phyloP scores from a whole-genome alignment of 208 protist genomes.

The Kentomonas sorsogonicus region DNA sequence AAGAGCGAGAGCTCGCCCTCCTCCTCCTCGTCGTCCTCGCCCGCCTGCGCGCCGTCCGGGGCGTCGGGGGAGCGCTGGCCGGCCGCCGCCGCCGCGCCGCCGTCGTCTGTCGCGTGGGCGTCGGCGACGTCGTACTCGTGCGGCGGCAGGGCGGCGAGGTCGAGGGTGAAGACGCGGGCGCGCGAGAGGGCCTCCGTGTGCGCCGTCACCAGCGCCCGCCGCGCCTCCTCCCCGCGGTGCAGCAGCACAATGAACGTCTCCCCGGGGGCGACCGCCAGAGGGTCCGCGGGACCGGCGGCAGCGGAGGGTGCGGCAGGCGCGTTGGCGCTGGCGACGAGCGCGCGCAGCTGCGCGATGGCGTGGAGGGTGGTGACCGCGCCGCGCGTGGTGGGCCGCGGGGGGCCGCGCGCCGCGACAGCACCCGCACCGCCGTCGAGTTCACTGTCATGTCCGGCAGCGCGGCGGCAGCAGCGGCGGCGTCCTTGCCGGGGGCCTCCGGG shows the following conservation, averaged over 20 bases:
- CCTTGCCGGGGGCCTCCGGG: too few relatives aligned
- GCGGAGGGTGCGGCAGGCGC: neutral
- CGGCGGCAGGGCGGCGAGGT: constrained; percentile 48
- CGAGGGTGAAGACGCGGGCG: constrained; percentile 56
- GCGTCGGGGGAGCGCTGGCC: constrained; percentile 19
- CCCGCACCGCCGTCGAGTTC: too few relatives aligned
- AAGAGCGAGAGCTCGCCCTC: constrained; percentile 26
- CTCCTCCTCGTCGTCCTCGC: constrained; percentile 27
- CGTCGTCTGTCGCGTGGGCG: neutral
- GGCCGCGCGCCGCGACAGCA: too few relatives aligned
- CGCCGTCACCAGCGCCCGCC: constrained; percentile 25
- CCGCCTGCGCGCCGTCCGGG: neutral
- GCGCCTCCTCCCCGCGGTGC: constrained; percentile 22
- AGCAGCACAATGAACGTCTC: constrained; percentile 66
- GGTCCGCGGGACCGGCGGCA: neutral
- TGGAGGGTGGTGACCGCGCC: constrained; percentile 39
- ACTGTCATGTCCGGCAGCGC: too few relatives aligned
- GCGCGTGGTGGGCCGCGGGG: constrained; percentile 10
- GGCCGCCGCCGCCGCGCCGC: constrained; percentile 24
- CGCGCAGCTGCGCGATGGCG: constrained; percentile 27
- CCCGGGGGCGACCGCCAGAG: constrained; percentile 29
- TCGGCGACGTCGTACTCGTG: constrained; percentile 33
- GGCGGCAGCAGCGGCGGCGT: too few relatives aligned
- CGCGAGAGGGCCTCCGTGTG: constrained; percentile 39
- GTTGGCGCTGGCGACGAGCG: constrained; percentile 23